Conservation (phyloP, 1,284 basidiomycete species). For the Tylopilus orsonianus region DNA sequence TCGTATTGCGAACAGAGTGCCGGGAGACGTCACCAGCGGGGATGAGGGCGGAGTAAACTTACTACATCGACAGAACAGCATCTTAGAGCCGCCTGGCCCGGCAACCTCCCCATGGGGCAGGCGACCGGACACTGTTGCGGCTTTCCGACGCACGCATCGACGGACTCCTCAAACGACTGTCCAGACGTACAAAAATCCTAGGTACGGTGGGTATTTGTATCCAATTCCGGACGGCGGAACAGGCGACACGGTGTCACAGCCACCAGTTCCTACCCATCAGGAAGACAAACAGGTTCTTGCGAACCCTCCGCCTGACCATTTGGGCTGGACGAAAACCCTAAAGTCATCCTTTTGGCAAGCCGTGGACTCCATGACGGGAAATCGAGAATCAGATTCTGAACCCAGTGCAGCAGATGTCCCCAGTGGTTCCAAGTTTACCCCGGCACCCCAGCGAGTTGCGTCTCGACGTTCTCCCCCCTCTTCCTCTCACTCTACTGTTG, state of each 20-base stretch:
- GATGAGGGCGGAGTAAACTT: slow-evolving; percentile 35
- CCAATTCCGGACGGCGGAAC: slow-evolving; percentile 5
- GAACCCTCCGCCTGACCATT: slow-evolving; percentile 4
- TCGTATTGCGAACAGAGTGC: slow-evolving; percentile 41
- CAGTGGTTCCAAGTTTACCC: slow-evolving; percentile 23
- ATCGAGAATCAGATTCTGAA: slow-evolving; percentile 8
- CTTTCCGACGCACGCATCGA: slow-evolving; percentile 22
- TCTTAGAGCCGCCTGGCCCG: slow-evolving; percentile 29
- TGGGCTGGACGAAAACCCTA: slow-evolving; percentile 36
- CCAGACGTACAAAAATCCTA: slow-evolving; percentile 8
- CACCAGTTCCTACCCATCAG: not conserved
- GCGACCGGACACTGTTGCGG: slow-evolving; percentile 20
- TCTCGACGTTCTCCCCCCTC: slow-evolving; percentile 17
- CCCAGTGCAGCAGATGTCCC: not conserved
- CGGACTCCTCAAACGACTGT: slow-evolving; percentile 5
- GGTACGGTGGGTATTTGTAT: slow-evolving; percentile 14
- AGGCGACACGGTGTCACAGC: not conserved
- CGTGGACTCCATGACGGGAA: slow-evolving; percentile 34
- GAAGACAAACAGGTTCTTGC: not conserved
- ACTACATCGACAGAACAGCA: not conserved
- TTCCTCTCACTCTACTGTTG: not conserved
- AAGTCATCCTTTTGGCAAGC: slow-evolving; percentile 38
- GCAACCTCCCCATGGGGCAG: slow-evolving; percentile 31
- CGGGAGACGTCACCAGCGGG: slow-evolving; percentile 43
- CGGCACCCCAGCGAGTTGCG: slow-evolving; percentile 21